A percentile compares a stretch with the other conserved stretches of the same genome.
Evolutionary conservation across 306 rosid species (phyloP).

Genomic region (Vicia sativa): DNA sequence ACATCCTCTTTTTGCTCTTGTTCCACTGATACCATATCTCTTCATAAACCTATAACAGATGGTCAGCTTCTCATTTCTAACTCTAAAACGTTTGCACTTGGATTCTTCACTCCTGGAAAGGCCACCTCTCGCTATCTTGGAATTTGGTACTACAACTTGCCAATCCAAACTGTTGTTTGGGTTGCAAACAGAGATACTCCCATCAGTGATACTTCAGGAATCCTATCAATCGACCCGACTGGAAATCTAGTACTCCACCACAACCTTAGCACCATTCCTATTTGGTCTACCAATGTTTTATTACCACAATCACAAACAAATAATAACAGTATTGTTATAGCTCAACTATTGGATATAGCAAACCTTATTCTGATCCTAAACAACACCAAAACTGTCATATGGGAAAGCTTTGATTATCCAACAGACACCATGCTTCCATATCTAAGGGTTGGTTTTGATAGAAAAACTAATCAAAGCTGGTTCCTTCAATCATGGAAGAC

Average conservation of each 20-base stretch:
- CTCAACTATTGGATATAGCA: slow-evolving; percentile 38
- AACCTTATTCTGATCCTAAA: slow-evolving; percentile 37
- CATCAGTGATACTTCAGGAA: slow-evolving; percentile 29
- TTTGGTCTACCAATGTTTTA: slow-evolving; percentile 39
- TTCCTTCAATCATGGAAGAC: slow-evolving; percentile 47
- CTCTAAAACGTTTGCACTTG: slow-evolving; percentile 48
- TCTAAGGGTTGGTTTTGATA: slow-evolving; percentile 38
- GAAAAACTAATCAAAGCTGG: slow-evolving; percentile 31
- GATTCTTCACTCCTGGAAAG: slow-evolving; percentile 58
- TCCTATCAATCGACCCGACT: slow-evolving; percentile 36
- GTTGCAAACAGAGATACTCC: slow-evolving; percentile 32
- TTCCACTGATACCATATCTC: too few relatives aligned
- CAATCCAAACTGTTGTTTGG: slow-evolving; percentile 50
- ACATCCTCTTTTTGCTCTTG: too few relatives aligned
- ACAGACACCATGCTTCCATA: slow-evolving; percentile 33
- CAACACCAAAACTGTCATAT: not conserved
- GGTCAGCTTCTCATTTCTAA: slow-evolving; percentile 36
- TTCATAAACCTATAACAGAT: slow-evolving; percentile 4
- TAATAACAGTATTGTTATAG: not conserved
- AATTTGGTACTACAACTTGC: slow-evolving; percentile 52
- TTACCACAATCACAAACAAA: not conserved
- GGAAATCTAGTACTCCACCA: slow-evolving; percentile 40
- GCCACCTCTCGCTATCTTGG: slow-evolving; percentile 48
- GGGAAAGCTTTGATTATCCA: slow-evolving; percentile 52
- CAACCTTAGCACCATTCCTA: slow-evolving; percentile 25